Base-by-base conservation (phyloP, 2,329 filamentous ascomycete species). In the Samsoniella hepiali region DNA sequence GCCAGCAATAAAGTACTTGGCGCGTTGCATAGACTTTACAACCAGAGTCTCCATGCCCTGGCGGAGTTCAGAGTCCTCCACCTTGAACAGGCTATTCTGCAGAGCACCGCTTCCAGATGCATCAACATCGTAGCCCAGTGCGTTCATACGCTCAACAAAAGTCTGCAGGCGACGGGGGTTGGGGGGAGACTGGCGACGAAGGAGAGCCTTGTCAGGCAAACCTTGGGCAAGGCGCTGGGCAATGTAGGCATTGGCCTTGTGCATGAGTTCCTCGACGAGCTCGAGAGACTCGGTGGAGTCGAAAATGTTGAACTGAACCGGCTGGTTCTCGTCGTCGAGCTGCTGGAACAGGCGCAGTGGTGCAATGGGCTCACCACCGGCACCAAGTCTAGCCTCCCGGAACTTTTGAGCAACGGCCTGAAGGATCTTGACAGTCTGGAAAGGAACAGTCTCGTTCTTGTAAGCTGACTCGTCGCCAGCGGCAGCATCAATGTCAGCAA, bases 21-120 rank as follows among this genome's bases (percentile, higher is more conserved):
- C 95, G 66, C 94, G 91, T 71, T 91, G 90, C 93, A 98, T 97
- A 44, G 93, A 89, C 82, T 99, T 99, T 75, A 97, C 84, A 40
- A 98, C 82, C 36, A 98, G 81, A 2, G 94, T 97, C 82, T 99
- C 95, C 91, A 99, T 97, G 67, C 95, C 95, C 86, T 96, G 97
- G 72, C 95, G 91, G 67, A 97, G 82, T 68, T 96, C 92, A 42
- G 86, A 78, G 74, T 99, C 93, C 54, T 96, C 88, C 49, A 99
- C 88, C 77, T 91, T 91, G 85, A 97, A 98, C 55, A 99, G 81
- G 75, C 94, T 97, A 81, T 93, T 96, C 77, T 98, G 95, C 47
- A 99, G 82, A 58, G 89, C 88, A 59, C 93, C 93, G 72, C 94
- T 97, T 82, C 91, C 96, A 50, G 89, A 88, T 11, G 89, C 88